These are phyloP conservation scores for Globisporangium rhizosaccharum DNA, from an alignment of 352 stramenopile genomes.

Conservation along the genomic window DNA sequence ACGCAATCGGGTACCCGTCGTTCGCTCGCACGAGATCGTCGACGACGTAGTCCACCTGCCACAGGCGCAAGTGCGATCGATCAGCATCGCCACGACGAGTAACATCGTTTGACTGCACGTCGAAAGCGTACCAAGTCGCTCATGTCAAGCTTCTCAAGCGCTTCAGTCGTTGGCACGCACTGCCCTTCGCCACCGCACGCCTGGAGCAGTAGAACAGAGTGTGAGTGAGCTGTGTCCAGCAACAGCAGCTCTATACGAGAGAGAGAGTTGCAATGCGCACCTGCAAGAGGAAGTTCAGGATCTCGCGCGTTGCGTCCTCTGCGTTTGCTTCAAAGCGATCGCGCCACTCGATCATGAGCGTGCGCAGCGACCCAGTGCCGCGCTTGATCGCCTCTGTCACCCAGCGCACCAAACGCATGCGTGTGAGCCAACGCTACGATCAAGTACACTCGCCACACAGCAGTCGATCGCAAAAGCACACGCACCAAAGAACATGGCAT, in stretches of 20 bases:
- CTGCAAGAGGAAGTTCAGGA: conserved; percentile 80
- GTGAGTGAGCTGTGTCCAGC: background rate
- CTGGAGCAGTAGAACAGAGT: conserved; percentile 9
- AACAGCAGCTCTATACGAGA: background rate
- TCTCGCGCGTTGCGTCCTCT: conserved; percentile 47
- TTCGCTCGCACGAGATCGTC: conserved; percentile 55
- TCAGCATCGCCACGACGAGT: background rate
- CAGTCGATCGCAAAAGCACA: background rate
- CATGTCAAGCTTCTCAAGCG: conserved; percentile 73
- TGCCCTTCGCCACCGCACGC: conserved; percentile 48
- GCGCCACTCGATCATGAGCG: conserved; percentile 58
- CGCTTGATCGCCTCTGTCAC: conserved; percentile 49
- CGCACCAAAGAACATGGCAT: conserved; percentile 7
- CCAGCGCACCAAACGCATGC: background rate
- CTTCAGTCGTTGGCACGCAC: conserved; percentile 43
- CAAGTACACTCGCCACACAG: background rate
- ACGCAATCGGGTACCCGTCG: conserved; percentile 64
- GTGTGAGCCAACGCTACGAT: background rate
- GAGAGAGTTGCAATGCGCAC: conserved; percentile 5
- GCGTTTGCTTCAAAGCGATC: conserved; percentile 61
- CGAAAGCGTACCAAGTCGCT: conserved; percentile 33
- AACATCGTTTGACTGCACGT: no score
- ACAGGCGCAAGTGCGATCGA: background rate
- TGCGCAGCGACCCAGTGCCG: conserved; percentile 44
- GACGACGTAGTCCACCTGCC: conserved; percentile 47